Evolutionary conservation across 2,329 filamentous ascomycete species (phyloP), one percentile per base, ranked within the genome.

Genomic region (Mycosphaerelloides madeirae): DNA sequence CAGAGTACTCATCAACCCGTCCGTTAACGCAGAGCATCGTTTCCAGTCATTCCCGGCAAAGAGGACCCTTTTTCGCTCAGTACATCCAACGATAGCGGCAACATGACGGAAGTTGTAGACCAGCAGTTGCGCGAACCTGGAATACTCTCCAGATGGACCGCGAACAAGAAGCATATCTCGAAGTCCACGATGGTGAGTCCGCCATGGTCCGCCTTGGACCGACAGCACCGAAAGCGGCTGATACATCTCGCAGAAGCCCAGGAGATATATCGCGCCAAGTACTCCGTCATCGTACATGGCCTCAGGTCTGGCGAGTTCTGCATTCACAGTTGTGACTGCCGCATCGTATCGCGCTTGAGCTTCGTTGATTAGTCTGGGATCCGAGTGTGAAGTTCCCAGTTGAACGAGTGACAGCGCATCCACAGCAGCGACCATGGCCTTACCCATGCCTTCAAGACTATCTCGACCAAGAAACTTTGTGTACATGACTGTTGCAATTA

Each of bases 241-340:
- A 31, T 41, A 41, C 9, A 45, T 29, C 18, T 40, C 37, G 15
- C 43, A 45, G 12, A 45, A 40, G 6, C 37, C 43, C 13, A 45
- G 38, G 3, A 45, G 38, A 40, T 45, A 45, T 3, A 29, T 22
- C 6, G 43, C 43, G 22, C 43, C 38, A 9, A 45, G 43, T 7
- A 45, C 37, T 3, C 43, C 43, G 20, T 45, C 43, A 22, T 45
- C 38, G 20, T 41, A 41, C 22, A 37, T 45, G 7, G 38, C 43
- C 29, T 41, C 31, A 11, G 43, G 37, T 13, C 35, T 13, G 28
- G 31, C 31, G 5, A 45, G 43, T 15, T 45, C 37, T 6, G 18
- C 20, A 14, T 45, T 45, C 37, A 45, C 29, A 16, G 25, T 41
- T 20, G 37, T 36, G 22, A 45, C 43, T 9, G 43, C 37, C 3